Base-by-base conservation (phyloP, 257 asterid species). In the Solanum bulbocastanum region DNA sequence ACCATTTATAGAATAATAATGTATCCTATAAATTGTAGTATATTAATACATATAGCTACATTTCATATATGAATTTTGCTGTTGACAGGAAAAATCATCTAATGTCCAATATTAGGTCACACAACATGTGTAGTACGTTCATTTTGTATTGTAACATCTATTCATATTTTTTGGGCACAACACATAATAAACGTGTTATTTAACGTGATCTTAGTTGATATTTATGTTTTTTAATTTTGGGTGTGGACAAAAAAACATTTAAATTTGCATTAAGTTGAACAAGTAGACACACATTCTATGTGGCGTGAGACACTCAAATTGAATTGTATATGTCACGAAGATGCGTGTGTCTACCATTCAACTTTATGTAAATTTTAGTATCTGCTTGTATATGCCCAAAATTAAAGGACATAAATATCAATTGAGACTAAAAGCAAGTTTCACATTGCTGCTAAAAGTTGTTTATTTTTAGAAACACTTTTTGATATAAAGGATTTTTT, bases 191-290 rank as follows among this genome's bases (percentile, higher is more conserved):
- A 18, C 2, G 4, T 52, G 10, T 52, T 3, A 52, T 52, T 52
- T 52, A 6, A 18, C 9, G 18, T 52, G 10, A 9, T 18, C n/a
- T 52, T 52, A 52, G 9, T 3, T 52, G 9, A 52, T 18, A 18
- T 49, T 18, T 52, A 20, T 52, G 62, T 52, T 9, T 52, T 52
- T 52, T 1, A 52, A 2, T 52, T 52, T 52, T 52, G 1, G 0
- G 3, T 2, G 62, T 52, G 1, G 4, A 52, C 0, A 18, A 52
- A 52, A 0, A 0, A 3, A 18, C 0, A 52, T 52, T 52, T 52
- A 52, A 52, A 18, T 6, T 6, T 6, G 23, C 1, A 52, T 52
- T 6, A 52, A 16, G n/a, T 52, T 52, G 10, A 18, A 52, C 3
- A 52, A 52, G 3, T 52, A 52, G 9, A 52, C 0, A 52, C 1